Percentiles rank a stretch among this genome's conserved stretches.
These are phyloP conservation scores for Maudiozyma turicensis DNA, from an alignment of 805 yeast genomes.

Conservation along the genomic window DNA sequence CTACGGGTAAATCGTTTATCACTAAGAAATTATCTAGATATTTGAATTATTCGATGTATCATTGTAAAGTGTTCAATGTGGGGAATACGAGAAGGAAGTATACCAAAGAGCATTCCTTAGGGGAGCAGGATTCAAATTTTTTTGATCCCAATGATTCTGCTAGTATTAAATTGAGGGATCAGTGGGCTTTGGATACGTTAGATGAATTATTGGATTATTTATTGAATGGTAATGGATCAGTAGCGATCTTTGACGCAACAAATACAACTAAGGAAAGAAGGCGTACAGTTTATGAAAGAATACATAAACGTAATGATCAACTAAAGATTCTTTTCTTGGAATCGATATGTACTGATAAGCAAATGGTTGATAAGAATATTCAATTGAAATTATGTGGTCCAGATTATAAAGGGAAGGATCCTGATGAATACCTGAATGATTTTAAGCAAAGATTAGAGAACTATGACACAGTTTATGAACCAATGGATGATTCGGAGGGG, in stretches of 20 bases:
- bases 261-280: conserved; percentile 65
- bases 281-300: conserved; percentile 43
- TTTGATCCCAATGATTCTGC: conserved; percentile 71
- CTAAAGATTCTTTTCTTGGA: conserved; percentile 79
- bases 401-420: conserved; percentile 81
- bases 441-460: conserved; percentile 72
- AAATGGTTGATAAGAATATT: conserved; percentile 73
- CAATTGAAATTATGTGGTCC: conserved; percentile 85
- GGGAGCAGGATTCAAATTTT: conserved; percentile 67
- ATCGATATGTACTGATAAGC: conserved; percentile 73
- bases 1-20: conserved; percentile 88
- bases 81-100: conserved; percentile 88
- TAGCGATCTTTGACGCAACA: conserved; percentile 86
- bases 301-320: conserved; percentile 46
- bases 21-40: conserved; percentile 86
- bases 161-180: conserved; percentile 62
- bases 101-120: conserved; percentile 27
- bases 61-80: conserved; percentile 83
- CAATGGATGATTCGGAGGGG: conserved; percentile 69
- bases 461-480: conserved; percentile 83
- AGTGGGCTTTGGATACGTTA: conserved; percentile 94
- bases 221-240: conserved; percentile 72
- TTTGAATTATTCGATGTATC: conserved; percentile 89
- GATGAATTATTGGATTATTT: conserved; percentile 76
- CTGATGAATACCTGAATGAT: conserved; percentile 68